These are phyloP conservation scores for Penicillium sp. DNA, from an alignment of 2,329 filamentous ascomycete genomes.

Conservation along the genomic window DNA sequence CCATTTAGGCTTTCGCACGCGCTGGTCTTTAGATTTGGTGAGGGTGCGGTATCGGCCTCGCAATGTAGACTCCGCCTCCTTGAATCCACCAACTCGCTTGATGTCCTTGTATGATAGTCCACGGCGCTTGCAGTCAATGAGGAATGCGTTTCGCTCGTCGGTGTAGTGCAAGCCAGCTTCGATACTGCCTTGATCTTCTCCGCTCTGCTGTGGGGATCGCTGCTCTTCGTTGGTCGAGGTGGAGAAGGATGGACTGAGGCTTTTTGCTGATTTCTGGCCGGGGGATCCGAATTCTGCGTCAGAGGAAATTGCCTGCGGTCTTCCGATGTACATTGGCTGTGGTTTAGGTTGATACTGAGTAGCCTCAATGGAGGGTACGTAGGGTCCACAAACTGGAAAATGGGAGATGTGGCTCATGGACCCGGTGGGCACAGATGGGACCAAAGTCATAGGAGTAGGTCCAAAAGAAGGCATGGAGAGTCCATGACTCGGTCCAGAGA, in stretches of 20 bases:
- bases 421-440: not conserved
- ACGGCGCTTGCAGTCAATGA: constrained; percentile 43
- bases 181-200: not conserved
- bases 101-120: constrained; percentile 51
- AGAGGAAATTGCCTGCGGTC: not conserved
- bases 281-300: not conserved
- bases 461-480: not conserved
- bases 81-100: constrained; percentile 44
- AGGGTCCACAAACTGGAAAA: not conserved
- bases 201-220: not conserved
- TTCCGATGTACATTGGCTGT: not conserved
- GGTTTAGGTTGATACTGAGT: no score
- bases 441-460: not conserved
- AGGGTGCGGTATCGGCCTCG: constrained; percentile 49
- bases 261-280: not conserved
- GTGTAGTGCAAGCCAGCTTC: constrained; percentile 17
- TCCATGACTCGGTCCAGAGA: not conserved
- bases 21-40: constrained; percentile 47
- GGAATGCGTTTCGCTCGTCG: constrained; percentile 38
- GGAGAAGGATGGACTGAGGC: not conserved
- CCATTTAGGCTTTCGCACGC: constrained; percentile 50
- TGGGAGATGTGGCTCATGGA: not conserved
- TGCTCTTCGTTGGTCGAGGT: not conserved
- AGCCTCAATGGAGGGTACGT: not conserved
- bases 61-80: constrained; percentile 50